Evolutionary conservation across 352 stramenopile genomes (phyloP).

Genomic region (Peronosclerospora sorghi): DNA sequence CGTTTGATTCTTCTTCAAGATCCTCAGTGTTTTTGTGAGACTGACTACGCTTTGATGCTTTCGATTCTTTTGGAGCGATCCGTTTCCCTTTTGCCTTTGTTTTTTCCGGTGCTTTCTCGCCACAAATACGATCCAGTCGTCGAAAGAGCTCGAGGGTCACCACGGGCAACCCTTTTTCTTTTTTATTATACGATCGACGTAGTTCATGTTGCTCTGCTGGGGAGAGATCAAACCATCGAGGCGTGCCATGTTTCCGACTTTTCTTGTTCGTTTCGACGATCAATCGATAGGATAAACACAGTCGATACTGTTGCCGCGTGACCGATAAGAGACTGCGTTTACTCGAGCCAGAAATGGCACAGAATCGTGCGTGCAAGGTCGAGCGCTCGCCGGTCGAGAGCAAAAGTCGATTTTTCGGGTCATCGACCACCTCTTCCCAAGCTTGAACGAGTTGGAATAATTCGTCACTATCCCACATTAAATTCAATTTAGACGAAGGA

Average conservation of each 20-base stretch:
- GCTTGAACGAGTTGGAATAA: constrained; percentile 20
- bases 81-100: constrained; percentile 4
- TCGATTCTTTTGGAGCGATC: neutral
- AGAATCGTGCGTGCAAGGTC: constrained; percentile 21
- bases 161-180: constrained; percentile 21
- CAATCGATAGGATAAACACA: constrained; percentile 23
- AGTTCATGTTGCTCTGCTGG: constrained; percentile 17
- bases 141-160: constrained; percentile 18
- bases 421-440: constrained; percentile 22
- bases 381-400: constrained; percentile 12
- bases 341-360: constrained; percentile 2
- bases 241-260: constrained; percentile 5
- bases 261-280: constrained; percentile 21
- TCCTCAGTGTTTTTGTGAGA: constrained; percentile 5
- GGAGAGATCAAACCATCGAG: constrained; percentile 25
- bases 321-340: constrained; percentile 18
- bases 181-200: constrained; percentile 13
- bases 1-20: constrained; percentile 3
- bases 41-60: constrained; percentile 3
- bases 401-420: constrained; percentile 18
- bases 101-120: neutral
- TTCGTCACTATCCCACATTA: constrained; percentile 16
- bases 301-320: constrained; percentile 17
- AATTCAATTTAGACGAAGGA: constrained; percentile 8
- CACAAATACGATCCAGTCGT: constrained; percentile 17